Percentiles rank a stretch among this genome's conserved stretches.
phyloP scores from a whole-genome alignment of 257 asterid genomes.

The Leptodermis oblonga region DNA sequence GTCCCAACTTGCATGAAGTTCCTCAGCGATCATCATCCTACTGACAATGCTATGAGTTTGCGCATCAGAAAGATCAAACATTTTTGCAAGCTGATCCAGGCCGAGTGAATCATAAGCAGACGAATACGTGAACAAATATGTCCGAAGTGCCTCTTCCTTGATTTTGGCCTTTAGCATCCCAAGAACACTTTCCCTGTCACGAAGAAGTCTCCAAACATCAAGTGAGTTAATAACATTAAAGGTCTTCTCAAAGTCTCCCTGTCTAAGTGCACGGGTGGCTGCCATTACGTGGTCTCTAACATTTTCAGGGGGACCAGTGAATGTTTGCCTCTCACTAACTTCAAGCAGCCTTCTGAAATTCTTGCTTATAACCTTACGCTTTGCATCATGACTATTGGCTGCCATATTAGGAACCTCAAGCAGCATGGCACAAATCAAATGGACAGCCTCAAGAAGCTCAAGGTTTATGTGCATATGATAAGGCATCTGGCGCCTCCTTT shows the following conservation, averaged over 20 bases:
- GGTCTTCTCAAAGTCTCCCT: constrained; percentile 78
- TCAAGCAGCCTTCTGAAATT: constrained; percentile 75
- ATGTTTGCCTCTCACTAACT: constrained; percentile 80
- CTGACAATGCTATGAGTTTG: constrained; percentile 69
- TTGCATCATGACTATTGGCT: constrained; percentile 75
- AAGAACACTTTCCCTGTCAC: constrained; percentile 59
- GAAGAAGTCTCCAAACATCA: constrained; percentile 79
- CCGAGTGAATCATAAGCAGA: constrained; percentile 67
- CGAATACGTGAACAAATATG: constrained; percentile 79
- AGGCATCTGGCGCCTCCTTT: constrained; percentile 98
- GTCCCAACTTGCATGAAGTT: constrained; percentile 93
- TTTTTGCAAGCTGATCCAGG: constrained; percentile 70
- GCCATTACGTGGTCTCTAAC: constrained; percentile 98
- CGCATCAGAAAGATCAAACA: constrained; percentile 70
- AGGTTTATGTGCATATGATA: constrained; percentile 98
- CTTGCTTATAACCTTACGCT: constrained; percentile 80
- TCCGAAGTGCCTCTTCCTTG: constrained; percentile 88
- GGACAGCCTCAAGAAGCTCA: constrained; percentile 98
- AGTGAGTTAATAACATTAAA: constrained; percentile 62
- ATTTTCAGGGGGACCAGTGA: constrained; percentile 92
- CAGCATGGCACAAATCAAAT: constrained; percentile 84
- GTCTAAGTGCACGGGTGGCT: constrained; percentile 76
- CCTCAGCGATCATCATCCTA: constrained; percentile 89
- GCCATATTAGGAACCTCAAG: constrained; percentile 99
- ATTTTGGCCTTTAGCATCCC: constrained; percentile 78